Conservation (phyloP, 177 flowering plant genomes). For the Vitis hybrid region DNA sequence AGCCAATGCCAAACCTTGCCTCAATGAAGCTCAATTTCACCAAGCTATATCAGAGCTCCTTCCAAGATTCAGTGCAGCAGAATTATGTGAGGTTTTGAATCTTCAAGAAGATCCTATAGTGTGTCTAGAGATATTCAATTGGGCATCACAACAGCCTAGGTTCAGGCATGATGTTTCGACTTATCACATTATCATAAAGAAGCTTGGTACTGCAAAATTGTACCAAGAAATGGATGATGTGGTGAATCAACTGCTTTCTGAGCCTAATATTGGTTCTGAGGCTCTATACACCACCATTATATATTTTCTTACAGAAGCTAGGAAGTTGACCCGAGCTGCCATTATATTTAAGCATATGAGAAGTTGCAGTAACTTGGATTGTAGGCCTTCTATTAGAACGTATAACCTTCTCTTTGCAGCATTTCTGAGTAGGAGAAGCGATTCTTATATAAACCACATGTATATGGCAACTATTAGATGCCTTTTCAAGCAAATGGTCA, state of each 20-base stretch:
- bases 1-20: constrained; percentile 34
- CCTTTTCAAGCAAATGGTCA: constrained; percentile 83
- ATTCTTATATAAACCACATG: constrained; percentile 69
- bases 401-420: constrained; percentile 76
- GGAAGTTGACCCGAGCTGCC: constrained; percentile 69
- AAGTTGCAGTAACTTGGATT: constrained; percentile 38
- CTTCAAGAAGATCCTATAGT: constrained; percentile 61
- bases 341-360: constrained; percentile 78
- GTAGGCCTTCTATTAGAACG: constrained; percentile 70
- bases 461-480: constrained; percentile 77
- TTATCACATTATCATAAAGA: constrained; percentile 62
- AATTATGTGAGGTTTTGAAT: constrained; percentile 47
- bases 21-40: constrained; percentile 42
- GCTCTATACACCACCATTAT: constrained; percentile 71
- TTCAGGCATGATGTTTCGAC: constrained; percentile 67
- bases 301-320: constrained; percentile 64
- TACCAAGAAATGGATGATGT: constrained; percentile 73
- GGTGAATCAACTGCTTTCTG: constrained; percentile 70
- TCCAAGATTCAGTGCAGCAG: constrained; percentile 71
- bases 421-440: constrained; percentile 55
- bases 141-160: constrained; percentile 82
- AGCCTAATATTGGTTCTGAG: constrained; percentile 57
- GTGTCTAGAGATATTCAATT: constrained; percentile 77
- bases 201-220: constrained; percentile 76
- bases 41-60: constrained; percentile 52